Percentiles rank a stretch among this genome's conserved stretches.
Evolutionary conservation across 2,329 filamentous ascomycete genomes (phyloP).

Genomic region (Pseudogymnoascus sp.): DNA sequence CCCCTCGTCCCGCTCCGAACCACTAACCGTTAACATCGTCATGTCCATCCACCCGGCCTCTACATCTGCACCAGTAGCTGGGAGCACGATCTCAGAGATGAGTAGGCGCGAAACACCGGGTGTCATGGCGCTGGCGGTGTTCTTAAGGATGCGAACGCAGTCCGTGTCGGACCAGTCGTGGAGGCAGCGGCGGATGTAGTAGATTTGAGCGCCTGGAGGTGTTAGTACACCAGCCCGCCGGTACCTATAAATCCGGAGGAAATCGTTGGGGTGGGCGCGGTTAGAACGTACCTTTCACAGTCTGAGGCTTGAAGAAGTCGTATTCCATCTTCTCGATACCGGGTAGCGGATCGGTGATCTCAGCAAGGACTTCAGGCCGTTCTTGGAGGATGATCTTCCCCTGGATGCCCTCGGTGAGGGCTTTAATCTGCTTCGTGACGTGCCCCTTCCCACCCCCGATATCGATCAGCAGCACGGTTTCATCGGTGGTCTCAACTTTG

Average conservation of each 20-base stretch:
- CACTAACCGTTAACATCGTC: conserved; percentile 14
- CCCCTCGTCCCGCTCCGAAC: conserved; percentile 12
- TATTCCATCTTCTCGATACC: conserved; percentile 24
- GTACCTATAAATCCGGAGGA: background rate
- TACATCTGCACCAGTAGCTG: conserved; percentile 3
- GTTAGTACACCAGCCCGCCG: background rate
- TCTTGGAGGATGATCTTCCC: conserved; percentile 19
- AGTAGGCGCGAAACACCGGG: conserved; percentile 23
- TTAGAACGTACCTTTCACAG: conserved; percentile 17
- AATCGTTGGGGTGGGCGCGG: background rate
- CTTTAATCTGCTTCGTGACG: conserved; percentile 13
- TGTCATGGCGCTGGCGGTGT: conserved; percentile 27
- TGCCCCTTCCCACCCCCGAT: conserved; percentile 17
- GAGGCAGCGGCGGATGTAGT: conserved; percentile 32
- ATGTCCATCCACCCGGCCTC: conserved; percentile 12
- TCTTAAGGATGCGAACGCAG: conserved; percentile 27
- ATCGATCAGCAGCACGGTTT: conserved; percentile 21
- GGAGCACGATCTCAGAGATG: conserved; percentile 26
- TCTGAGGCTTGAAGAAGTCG: conserved; percentile 29
- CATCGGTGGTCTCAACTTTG: conserved; percentile 17
- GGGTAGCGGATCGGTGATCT: background rate
- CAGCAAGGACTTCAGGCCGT: conserved; percentile 11
- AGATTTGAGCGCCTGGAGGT: conserved; percentile 24
- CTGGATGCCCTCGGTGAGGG: conserved; percentile 5
- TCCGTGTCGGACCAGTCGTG: conserved; percentile 35